Evolutionary conservation across 352 stramenopile genomes (phyloP).

Genomic region (Phytophthora pseudosyringae): DNA sequence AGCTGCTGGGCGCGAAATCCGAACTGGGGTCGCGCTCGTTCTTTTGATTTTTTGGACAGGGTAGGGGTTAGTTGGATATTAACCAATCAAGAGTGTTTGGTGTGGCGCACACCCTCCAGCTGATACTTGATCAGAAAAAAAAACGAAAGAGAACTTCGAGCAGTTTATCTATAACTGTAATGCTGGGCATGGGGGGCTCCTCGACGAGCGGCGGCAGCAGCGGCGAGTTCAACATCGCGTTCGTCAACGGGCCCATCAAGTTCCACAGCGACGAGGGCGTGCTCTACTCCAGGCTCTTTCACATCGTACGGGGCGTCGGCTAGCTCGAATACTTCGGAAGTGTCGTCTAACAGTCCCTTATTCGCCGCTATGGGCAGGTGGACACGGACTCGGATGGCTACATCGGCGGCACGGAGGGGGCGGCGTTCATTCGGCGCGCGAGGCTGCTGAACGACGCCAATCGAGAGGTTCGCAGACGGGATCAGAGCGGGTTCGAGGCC

Average conservation of each 20-base stretch:
- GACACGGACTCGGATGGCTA: conserved; percentile 81
- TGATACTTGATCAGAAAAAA: conserved; percentile 28
- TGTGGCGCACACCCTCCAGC: conserved; percentile 2
- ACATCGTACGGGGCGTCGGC: conserved; percentile 67
- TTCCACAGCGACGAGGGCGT: conserved; percentile 84
- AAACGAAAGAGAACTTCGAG: not conserved
- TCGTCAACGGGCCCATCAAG: conserved; percentile 87
- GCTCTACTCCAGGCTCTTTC: conserved; percentile 82
- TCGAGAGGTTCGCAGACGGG: conserved; percentile 56
- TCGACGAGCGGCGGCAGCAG: conserved; percentile 33
- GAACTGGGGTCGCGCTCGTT: conserved; percentile 33
- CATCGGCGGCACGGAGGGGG: conserved; percentile 75
- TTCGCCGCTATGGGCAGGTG: conserved; percentile 44
- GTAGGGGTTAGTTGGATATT: conserved; percentile 3
- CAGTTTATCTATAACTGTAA: conserved; percentile 14
- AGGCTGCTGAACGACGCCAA: conserved; percentile 86
- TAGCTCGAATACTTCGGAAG: not conserved
- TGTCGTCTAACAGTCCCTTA: not conserved
- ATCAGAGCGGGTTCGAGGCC: not conserved
- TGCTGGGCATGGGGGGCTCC: conserved; percentile 39
- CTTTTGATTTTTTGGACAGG: conserved; percentile 10
- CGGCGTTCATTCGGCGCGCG: conserved; percentile 82
- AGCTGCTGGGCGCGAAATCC: conserved; percentile 34
- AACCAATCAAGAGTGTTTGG: conserved; percentile 1
- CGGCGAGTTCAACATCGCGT: conserved; percentile 81